Evolutionary conservation across 345 rosid species (phyloP), one percentile per base, ranked within the genome.

Genomic region (Eucalyptus albens): DNA sequence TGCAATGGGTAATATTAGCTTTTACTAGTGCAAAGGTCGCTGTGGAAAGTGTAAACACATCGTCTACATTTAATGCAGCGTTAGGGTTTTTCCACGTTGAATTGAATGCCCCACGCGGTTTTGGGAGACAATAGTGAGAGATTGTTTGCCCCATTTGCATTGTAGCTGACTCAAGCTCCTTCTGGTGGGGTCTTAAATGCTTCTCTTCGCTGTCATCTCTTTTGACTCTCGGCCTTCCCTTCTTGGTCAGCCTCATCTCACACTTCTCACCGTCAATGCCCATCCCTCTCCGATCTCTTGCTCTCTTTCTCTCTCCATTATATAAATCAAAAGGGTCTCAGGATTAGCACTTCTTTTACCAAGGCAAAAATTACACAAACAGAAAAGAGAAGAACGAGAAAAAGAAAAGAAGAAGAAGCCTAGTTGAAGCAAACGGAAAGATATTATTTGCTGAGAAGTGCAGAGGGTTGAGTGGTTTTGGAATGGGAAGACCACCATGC

Each of bases 401-500:
- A 26, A 50, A 55, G 72, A 88, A 16, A 19, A 77, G 86, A 45
- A 88, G 89, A 14, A 88, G 89, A 50, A 87, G 56, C 37, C 56
- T 26, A 15, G 44, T 69, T 62, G 67, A 51, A 86, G 67, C 59
- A 53, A 59, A 86, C 56, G 37, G 88, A 51, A 29, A 53, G 47
- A 53, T 29, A 51, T 50, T 50, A 33, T 31, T 50, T 33, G 69
- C 60, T 16, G n/a, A 40, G 83, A 88, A 33, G 59, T 33, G 44
- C 33, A 31, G 55, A 11, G 45, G 59, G 31, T 81, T 88, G 27
- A 89, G 29, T 77, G 83, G 44, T 77, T 42, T 77, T 77, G 83
- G 53, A 53, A 93, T 93, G 94, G 94, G 93, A 24, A 93, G 94
- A 86, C 92, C 93, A 80, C 94, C 94, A 31, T 93, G 94, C 88